Evolutionary conservation across 1,139 yeast species (phyloP).

Genomic region (Blastobotrys aristatus): DNA sequence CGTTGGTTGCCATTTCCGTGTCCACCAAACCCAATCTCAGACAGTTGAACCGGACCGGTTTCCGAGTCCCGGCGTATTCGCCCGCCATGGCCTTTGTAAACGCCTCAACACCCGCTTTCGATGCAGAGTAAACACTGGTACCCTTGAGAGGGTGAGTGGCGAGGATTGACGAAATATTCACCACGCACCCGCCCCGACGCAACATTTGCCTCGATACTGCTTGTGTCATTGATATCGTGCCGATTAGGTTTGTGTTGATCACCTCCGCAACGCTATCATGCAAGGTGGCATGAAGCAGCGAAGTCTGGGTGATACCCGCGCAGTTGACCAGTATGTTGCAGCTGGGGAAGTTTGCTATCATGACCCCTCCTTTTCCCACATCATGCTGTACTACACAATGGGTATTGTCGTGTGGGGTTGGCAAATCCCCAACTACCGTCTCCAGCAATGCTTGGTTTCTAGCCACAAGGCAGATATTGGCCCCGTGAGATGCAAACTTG

Average conservation of each 20-base stretch:
- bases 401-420: conserved; percentile 26
- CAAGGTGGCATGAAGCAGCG: conserved; percentile 47
- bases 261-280: conserved; percentile 44
- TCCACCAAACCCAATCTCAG: conserved; percentile 73
- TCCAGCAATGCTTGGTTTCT: conserved; percentile 43
- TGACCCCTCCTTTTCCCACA: conserved; percentile 31
- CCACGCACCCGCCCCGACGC: conserved; percentile 35
- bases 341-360: conserved; percentile 13
- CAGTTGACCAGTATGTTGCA: conserved; percentile 60
- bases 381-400: conserved; percentile 55
- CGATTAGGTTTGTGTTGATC: conserved; percentile 56
- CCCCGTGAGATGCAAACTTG: conserved; percentile 55
- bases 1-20: conserved; percentile 55
- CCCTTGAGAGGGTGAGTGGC: conserved; percentile 53
- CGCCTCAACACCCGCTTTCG: conserved; percentile 68
- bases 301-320: conserved; percentile 73
- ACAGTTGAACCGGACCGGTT: conserved; percentile 51
- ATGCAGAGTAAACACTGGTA: conserved; percentile 69
- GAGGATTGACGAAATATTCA: conserved; percentile 73
- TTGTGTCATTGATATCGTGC: conserved; percentile 60
- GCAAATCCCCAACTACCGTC: conserved; percentile 36
- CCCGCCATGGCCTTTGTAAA: conserved; percentile 58
- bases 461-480: conserved; percentile 57
- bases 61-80: conserved; percentile 47
- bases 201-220: conserved; percentile 48